Base-by-base conservation (phyloP, 2,329 filamentous ascomycete species). In the Colletotrichum nymphaeae region DNA sequence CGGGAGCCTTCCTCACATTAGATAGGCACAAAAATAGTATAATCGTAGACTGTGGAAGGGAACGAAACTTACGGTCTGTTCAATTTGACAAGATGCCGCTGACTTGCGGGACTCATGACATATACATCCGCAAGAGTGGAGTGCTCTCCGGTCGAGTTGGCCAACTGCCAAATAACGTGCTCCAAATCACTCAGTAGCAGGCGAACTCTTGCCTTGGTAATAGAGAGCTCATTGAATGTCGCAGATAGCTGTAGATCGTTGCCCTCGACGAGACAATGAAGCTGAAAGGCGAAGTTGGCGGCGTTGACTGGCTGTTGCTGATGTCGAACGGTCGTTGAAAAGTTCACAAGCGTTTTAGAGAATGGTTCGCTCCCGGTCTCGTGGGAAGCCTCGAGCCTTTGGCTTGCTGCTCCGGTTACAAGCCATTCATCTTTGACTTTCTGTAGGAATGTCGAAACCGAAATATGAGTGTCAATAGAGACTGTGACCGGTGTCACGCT, bases 61-160 rank as follows among this genome's bases (percentile, higher is more conserved):
- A 12, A 22, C 11, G n/a, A 22, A 19, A 69, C 69, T 35, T 37
- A 72, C 69, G 69, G 69, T 56, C 65, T 56, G 5, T 67, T 72
- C 2, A 67, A 22, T n/a, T 63, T 26, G 1, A 72, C 8, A 9
- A 72, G 64, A 24, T 69, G 69, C 2, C 69, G 57, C 14, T 68
- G 65, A n/a, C 65, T 63, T 1, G 69, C 24, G 8, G 65, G 65
- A 1, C 69, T 37, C 4, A 63, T 16, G 3, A 68, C 4, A 6
- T 53, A 16, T 12, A 72, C 49, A 1, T 72, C 30, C 1, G 19
- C 37, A 12, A 72, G 11, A 11, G 30, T 42, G 3, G 12, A 30
- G 7, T 57, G 11, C 2, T 26, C 22, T 5, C 1, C 22, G 1
- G 3, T 2, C 1, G 26, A 8, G 26, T 7, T 16, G 1, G 37